Evolutionary conservation across 768 basidiomycete species (phyloP).

Genomic region (Hygrophorus russula): DNA sequence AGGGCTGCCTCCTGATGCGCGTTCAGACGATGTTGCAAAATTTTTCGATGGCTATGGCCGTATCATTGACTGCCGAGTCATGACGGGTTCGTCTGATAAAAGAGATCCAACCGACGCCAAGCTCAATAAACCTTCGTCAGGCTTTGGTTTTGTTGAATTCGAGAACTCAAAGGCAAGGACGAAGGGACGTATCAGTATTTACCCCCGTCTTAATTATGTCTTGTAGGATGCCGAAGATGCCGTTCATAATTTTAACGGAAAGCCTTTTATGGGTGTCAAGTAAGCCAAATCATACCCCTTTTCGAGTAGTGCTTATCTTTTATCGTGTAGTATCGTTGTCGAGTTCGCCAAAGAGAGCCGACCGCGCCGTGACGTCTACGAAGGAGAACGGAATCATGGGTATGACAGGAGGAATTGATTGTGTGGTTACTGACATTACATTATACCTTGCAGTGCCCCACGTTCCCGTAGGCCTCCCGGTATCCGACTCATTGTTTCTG

Average conservation of each 20-base stretch:
- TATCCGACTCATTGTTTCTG: slow-evolving; percentile 75
- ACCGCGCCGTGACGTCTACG: slow-evolving; percentile 69
- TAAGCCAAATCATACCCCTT: slow-evolving; percentile 20
- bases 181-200: background rate
- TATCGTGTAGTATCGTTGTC: slow-evolving; percentile 66
- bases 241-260: slow-evolving; percentile 76
- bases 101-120: slow-evolving; percentile 9
- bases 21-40: slow-evolving; percentile 75
- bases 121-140: slow-evolving; percentile 27
- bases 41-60: slow-evolving; percentile 87
- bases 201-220: slow-evolving; percentile 8
- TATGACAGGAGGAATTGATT: slow-evolving; percentile 19
- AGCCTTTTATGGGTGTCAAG: slow-evolving; percentile 83
- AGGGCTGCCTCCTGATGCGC: slow-evolving; percentile 80
- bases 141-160: slow-evolving; percentile 96
- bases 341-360: slow-evolving; percentile 93
- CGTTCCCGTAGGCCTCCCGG: slow-evolving; percentile 73
- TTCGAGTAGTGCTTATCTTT: background rate
- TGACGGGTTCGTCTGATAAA: slow-evolving; percentile 60
- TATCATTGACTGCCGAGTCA: slow-evolving; percentile 85
- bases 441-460: slow-evolving; percentile 27
- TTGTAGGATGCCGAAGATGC: slow-evolving; percentile 90
- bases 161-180: slow-evolving; percentile 61
- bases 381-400: slow-evolving; percentile 47
- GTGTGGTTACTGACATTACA: slow-evolving; percentile 8